phyloP scores from a whole-genome alignment of 163 green algal species.

The Chlamydomonas reinhardtii region DNA sequence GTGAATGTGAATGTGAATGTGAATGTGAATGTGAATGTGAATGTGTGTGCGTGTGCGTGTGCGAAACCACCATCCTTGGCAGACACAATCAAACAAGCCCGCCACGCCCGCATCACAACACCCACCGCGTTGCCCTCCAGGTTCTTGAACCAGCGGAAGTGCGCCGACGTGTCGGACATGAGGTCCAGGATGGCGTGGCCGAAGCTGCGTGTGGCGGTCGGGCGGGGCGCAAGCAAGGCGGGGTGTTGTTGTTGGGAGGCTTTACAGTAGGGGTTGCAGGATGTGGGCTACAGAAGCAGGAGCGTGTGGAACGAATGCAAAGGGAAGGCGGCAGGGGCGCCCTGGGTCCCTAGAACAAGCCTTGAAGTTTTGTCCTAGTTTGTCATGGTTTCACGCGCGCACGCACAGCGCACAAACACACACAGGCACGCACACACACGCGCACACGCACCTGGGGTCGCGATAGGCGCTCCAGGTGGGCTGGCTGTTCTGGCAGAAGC shows the following conservation, averaged over 20 bases:
- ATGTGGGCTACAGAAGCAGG: no score
- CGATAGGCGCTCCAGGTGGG: slow-evolving; percentile 39
- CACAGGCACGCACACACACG: not conserved
- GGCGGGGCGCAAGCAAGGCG: no score
- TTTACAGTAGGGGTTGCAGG: not conserved
- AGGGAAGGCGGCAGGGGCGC: no score
- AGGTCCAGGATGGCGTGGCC: slow-evolving; percentile 51
- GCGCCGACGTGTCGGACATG: not conserved
- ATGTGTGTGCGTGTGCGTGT: no score
- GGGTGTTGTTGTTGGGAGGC: not conserved
- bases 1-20: no score
- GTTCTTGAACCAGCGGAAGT: slow-evolving; percentile 39
- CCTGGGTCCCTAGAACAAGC: no score
- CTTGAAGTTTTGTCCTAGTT: no score
- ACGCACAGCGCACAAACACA: not conserved
- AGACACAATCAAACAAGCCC: no score
- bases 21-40: no score
- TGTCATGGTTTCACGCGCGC: no score
- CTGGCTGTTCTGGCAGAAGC: slow-evolving; percentile 57
- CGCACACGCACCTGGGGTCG: slow-evolving; percentile 34
- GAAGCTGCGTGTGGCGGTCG: slow-evolving; percentile 12
- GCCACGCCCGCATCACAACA: fast-evolving
- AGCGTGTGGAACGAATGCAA: no score
- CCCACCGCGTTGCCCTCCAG: slow-evolving; percentile 10
- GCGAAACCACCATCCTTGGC: no score